Evolutionary conservation across 805 yeast genomes (phyloP).

Genomic region (Ogataea corticis): DNA sequence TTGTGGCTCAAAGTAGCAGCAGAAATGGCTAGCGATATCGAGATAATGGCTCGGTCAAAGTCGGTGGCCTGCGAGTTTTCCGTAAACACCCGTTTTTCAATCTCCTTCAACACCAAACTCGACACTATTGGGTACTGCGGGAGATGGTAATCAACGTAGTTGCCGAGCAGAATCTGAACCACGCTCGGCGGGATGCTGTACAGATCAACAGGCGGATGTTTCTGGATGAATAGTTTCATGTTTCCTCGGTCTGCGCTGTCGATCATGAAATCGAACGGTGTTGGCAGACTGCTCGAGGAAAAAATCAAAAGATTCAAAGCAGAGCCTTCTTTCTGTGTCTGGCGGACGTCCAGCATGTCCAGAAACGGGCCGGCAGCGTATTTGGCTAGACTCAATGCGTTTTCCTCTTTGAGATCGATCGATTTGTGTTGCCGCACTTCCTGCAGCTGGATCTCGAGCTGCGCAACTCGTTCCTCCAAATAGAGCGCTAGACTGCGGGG

Average conservation of each 20-base stretch:
- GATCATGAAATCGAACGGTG: conserved; percentile 16
- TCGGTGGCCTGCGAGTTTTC: conserved; percentile 7
- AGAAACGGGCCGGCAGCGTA: conserved; percentile 15
- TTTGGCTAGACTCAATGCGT: conserved; percentile 9
- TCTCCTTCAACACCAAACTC: conserved; percentile 11
- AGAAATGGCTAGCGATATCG: conserved; percentile 11
- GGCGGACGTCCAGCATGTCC: conserved; percentile 7
- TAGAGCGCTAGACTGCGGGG: conserved; percentile 16
- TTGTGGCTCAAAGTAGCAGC: conserved; percentile 14
- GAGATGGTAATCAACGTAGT: conserved; percentile 15
- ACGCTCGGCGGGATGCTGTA: conserved; percentile 17
- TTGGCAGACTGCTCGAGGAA: conserved; percentile 14
- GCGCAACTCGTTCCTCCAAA: conserved; percentile 16
- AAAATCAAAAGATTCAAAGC: conserved; percentile 10
- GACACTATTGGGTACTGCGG: conserved; percentile 21
- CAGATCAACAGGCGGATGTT: conserved; percentile 18
- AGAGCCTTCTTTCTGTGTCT: not conserved
- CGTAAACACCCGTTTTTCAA: conserved; percentile 9
- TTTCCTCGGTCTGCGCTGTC: conserved; percentile 10
- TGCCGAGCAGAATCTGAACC: conserved; percentile 12
- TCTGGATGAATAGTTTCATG: conserved; percentile 9
- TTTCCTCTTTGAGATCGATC: conserved; percentile 13
- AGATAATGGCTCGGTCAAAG: conserved; percentile 10
- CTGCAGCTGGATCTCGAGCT: conserved; percentile 13
- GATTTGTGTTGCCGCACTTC: conserved; percentile 8